Conservation (phyloP, 2,329 filamentous ascomycete species). For the Ophiocordyceps camponoti-leonardi region DNA sequence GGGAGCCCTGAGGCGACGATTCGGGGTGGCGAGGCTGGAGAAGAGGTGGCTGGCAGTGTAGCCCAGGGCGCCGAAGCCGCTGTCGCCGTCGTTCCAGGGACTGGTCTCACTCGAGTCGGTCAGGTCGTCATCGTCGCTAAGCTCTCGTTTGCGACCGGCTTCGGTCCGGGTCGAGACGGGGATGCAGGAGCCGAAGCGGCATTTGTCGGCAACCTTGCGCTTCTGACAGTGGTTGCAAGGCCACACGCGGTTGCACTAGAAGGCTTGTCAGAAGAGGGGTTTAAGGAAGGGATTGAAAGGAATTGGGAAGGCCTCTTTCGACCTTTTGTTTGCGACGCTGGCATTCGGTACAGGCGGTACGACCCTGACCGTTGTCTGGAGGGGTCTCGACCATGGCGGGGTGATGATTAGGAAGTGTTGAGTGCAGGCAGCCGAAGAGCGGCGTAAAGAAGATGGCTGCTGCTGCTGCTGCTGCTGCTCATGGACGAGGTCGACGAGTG, state of each 20-base stretch:
- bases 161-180: not conserved
- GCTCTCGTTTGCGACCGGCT: not conserved
- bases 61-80: constrained; percentile 17
- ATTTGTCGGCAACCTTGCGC: constrained; percentile 13
- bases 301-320: constrained; percentile 1
- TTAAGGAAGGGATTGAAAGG: not conserved
- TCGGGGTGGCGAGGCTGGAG: constrained; percentile 9
- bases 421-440: too few relatives aligned
- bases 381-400: not conserved
- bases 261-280: too few relatives aligned
- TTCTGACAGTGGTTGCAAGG: constrained; percentile 15
- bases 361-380: constrained; percentile 6
- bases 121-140: constrained; percentile 5
- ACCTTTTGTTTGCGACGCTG: constrained; percentile 21
- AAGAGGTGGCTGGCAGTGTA: constrained; percentile 17
- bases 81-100: constrained; percentile 9
- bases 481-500: not conserved
- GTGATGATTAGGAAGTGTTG: not conserved
- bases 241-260: constrained; percentile 15
- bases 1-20: constrained; percentile 6
- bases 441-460: not conserved
- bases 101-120: constrained; percentile 6
- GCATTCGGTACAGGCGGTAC: constrained; percentile 24
- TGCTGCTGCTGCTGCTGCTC: not conserved
- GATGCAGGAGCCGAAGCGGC: constrained; percentile 8